phyloP scores from a whole-genome alignment of 352 stramenopile genomes.

The Phytophthora ohioensis region DNA sequence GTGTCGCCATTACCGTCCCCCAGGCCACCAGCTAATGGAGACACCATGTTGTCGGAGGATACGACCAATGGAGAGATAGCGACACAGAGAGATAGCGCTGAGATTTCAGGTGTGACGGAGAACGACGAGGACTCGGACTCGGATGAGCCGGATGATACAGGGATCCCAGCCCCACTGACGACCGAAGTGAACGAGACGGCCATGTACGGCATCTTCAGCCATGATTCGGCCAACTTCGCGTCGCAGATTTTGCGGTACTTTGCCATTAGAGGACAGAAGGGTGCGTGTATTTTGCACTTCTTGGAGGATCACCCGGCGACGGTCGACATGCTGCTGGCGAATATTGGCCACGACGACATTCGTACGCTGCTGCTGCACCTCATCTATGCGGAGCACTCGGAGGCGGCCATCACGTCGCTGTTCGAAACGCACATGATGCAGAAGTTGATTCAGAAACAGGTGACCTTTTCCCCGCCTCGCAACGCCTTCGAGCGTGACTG shows the following conservation, averaged over 20 bases:
- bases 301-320: slow-evolving; percentile 59
- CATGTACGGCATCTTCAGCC: slow-evolving; percentile 76
- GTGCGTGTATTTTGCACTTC: slow-evolving; percentile 80
- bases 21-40: slow-evolving; percentile 23
- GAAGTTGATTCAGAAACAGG: slow-evolving; percentile 80
- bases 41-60: slow-evolving; percentile 4
- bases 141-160: slow-evolving; percentile 43
- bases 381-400: slow-evolving; percentile 88
- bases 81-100: slow-evolving; percentile 25
- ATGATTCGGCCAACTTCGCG: slow-evolving; percentile 82
- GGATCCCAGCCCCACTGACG: slow-evolving; percentile 45
- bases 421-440: slow-evolving; percentile 80
- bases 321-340: slow-evolving; percentile 81
- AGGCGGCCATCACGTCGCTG: slow-evolving; percentile 72
- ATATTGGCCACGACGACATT: slow-evolving; percentile 86
- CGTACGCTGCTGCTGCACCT: slow-evolving; percentile 80
- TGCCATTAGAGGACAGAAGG: slow-evolving; percentile 79
- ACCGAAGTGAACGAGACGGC: slow-evolving; percentile 53
- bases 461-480: slow-evolving; percentile 75
- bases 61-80: slow-evolving; percentile 2
- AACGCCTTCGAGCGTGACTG: slow-evolving; percentile 78
- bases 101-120: slow-evolving; percentile 36
- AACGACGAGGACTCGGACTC: slow-evolving; percentile 48
- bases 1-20: slow-evolving; percentile 41
- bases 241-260: slow-evolving; percentile 87